Percentiles rank a stretch among this genome's conserved stretches.
Conservation (phyloP, 306 rosid species). For the Macrotyloma uniflorum region DNA sequence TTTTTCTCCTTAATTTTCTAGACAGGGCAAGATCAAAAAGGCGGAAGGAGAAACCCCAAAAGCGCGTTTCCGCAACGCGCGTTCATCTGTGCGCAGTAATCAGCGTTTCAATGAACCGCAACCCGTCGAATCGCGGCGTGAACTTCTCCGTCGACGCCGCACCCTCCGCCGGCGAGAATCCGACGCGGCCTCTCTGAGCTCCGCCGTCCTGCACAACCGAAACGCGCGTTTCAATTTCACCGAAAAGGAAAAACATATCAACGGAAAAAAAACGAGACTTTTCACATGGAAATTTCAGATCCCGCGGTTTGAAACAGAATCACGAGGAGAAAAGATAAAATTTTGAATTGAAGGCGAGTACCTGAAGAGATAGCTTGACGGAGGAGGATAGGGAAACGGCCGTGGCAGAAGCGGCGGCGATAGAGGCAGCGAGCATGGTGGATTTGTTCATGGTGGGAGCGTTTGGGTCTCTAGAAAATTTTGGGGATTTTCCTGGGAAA, state of each 20-base stretch:
- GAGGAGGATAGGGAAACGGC: constrained; percentile 43
- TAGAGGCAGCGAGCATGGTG: constrained; percentile 46
- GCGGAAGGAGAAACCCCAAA: neutral
- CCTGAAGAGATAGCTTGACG: constrained; percentile 42
- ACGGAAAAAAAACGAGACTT: neutral
- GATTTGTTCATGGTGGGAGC: constrained; percentile 45
- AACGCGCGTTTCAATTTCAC: neutral
- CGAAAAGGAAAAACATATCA: neutral
- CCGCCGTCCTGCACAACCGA: constrained; percentile 34
- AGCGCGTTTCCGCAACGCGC: neutral
- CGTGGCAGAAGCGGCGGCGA: constrained; percentile 53
- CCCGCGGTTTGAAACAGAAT: neutral
- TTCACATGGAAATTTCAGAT: neutral
- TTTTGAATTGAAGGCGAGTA: neutral
- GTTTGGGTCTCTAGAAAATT: constrained; percentile 27
- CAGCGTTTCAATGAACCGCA: constrained; percentile 88
- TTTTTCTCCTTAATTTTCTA: neutral
- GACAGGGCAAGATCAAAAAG: constrained; percentile 1
- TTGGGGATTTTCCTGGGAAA: neutral
- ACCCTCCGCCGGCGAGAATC: constrained; percentile 9
- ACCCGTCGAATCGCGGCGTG: constrained; percentile 84
- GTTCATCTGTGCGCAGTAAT: constrained; percentile 86
- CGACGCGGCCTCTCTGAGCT: neutral
- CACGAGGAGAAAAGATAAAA: neutral
- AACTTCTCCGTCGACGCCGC: constrained; percentile 59